Base-by-base conservation (phyloP, 2,329 filamentous ascomycete genomes). In the Apiospora kogelbergensis region DNA sequence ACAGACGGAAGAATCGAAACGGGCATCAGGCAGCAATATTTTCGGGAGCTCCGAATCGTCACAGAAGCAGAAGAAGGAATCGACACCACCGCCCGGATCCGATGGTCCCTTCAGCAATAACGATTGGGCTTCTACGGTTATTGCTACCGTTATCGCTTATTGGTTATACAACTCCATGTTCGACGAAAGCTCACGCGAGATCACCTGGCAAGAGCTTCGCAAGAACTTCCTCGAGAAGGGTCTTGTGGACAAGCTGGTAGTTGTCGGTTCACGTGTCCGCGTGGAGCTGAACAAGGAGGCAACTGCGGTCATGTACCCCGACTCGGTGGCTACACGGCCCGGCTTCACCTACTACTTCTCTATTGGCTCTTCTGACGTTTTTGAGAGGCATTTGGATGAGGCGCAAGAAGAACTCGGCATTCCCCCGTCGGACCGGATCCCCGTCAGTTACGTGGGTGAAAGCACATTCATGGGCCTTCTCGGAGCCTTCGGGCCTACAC, bases 181-280 rank as follows among this genome's bases (percentile, higher is more conserved):
- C 66, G 78, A 79, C 67, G 83, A 85, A 72, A 81, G 82, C 44
- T 77, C 78, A 13, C 78, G 90, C 76, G 95, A 99, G 78, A 98
- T 99, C 70, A 98, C 96, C 68, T 99, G 94, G 93, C 95, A 99
- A 82, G 96, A 99, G 82, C 93, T 99, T 82, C 87, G 93, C 72
- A 95, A 90, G 74, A 96, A 94, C 41, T 98, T 97, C 85, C 85
- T 99, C 70, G 94, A 98, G 82, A 98, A 97, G 85, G 96, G 96
- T 9, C 86, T 99, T 30, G 95, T 99, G 24, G 93, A 98, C 82
- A 98, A 95, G 84, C 87, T 99, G 22, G 91, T 97, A 42, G 88
- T 97, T 66, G 90, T 94, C 74, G 88, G 90, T 72, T 90, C 89
- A 75, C 89, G 88, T 71, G 96, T 98, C 63, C 89, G 92, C 68